These are phyloP conservation scores for Fusarium odoratissimum DNA, from an alignment of 2,329 filamentous ascomycete genomes.

Conservation along the genomic window DNA sequence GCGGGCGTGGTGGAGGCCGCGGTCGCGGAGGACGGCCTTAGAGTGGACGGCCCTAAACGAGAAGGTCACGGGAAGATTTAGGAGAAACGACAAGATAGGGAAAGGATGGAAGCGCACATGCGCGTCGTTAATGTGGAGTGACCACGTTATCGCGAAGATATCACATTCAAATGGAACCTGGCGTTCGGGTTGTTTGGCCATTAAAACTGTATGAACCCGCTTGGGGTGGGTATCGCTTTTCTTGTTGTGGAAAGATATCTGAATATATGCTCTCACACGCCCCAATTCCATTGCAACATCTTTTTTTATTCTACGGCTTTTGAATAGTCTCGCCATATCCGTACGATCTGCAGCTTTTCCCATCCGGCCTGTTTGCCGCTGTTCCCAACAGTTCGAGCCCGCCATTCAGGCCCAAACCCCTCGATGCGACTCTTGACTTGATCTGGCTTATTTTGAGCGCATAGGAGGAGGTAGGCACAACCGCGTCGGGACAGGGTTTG, in stretches of 20 bases:
- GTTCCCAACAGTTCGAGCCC: conserved; percentile 78
- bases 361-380: conserved; percentile 92
- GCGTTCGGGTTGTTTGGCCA: conserved; percentile 52
- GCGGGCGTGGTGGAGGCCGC: conserved; percentile 61
- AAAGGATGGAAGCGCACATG: conserved; percentile 24
- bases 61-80: neutral
- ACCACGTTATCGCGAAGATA: conserved; percentile 39
- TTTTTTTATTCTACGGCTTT: neutral
- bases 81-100: conserved; percentile 2
- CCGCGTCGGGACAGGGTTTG: conserved; percentile 72
- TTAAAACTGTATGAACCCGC: conserved; percentile 45
- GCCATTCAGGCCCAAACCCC: conserved; percentile 70
- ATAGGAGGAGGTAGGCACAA: conserved; percentile 89
- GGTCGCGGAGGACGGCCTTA: conserved; percentile 52
- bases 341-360: conserved; percentile 91
- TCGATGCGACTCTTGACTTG: conserved; percentile 73
- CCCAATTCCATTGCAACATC: conserved; percentile 21
- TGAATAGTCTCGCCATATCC: conserved; percentile 75
- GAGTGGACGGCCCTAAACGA: conserved; percentile 16
- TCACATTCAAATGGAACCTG: conserved; percentile 49
- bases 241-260: conserved; percentile 49
- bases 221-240: conserved; percentile 45
- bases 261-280: conserved; percentile 46
- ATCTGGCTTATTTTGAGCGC: conserved; percentile 88
- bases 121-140: conserved; percentile 29